phyloP scores from a whole-genome alignment of 2,329 filamentous ascomycete species.

The Pseudogymnoascus sp. region DNA sequence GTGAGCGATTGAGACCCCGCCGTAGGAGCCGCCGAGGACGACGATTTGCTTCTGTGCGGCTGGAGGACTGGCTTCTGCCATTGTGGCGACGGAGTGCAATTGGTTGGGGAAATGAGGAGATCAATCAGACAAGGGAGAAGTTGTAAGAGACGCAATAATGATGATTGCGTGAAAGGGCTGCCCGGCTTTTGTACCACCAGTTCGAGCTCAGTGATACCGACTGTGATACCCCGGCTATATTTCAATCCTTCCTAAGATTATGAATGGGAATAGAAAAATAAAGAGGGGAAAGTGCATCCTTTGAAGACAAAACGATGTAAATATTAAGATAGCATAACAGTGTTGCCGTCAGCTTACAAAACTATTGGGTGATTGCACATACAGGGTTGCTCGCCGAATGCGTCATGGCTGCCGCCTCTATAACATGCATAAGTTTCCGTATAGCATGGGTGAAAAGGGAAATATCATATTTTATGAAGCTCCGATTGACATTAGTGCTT shows the following conservation, averaged over 20 bases:
- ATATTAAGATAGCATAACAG: background rate
- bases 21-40: conserved; percentile 48
- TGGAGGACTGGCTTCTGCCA: background rate
- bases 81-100: background rate
- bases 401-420: background rate
- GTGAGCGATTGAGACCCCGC: conserved; percentile 44
- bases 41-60: conserved; percentile 32
- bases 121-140: background rate
- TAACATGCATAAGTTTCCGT: background rate
- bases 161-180: background rate
- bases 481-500: background rate
- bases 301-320: background rate
- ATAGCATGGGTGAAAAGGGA: background rate
- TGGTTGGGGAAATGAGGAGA: background rate
- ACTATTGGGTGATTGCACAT: background rate
- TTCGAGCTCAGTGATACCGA: background rate
- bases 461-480: background rate
- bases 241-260: background rate
- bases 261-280: background rate
- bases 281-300: background rate
- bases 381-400: background rate
- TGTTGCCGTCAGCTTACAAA: background rate
- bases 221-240: background rate
- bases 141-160: background rate
- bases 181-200: background rate